Evolutionary conservation across 192 early-diverging fungal genomes (phyloP), one percentile per base, ranked within the genome.

Genomic region (Umbelopsis isabellina): DNA sequence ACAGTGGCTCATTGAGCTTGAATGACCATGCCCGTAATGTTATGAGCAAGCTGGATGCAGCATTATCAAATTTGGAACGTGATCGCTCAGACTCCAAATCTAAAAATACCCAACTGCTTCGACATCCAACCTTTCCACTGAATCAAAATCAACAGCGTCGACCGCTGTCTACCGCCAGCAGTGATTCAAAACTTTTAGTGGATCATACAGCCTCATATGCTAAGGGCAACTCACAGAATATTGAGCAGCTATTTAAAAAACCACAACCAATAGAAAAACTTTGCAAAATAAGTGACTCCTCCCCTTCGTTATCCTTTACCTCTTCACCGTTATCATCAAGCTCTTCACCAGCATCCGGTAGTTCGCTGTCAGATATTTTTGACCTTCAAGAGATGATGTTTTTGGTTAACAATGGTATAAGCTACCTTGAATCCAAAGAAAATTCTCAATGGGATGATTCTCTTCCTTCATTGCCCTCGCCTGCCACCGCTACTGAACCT

Each of bases 321-420:
- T 30, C 55, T 1, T 61, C 55, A n/a, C 55, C 55, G 13, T 30
- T 61, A n/a, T 61, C 55, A 35, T 30, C 33, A 37, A 61, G 55
- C 33, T 61, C 55, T 27, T 61, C 55, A 27, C 55, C 55, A n/a
- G 16, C 33, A 11, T 61, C 55, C 18, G 55, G 33, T 12, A 61
- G 55, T 33, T 61, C 55, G 16, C 13, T 61, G 55, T 61, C 55
- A 33, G 55, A 61, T 35, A 61, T 61, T 33, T 61, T 61, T 35
- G 55, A 61, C 4, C 25, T 61, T 4, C 55, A 61, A 35, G 55
- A 61, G 25, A 61, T 61, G 55, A 61, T 61, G 55, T 61, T 61
- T 35, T 30, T 61, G 6, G 55, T 61, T 15, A 61, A 61, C 55
- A 61, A 61, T 35, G 55, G 55, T n/a, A 61, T 61, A 8, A 61